Base-by-base conservation (phyloP, 2,329 filamentous ascomycete genomes). In the Huntiella abstrusa region DNA sequence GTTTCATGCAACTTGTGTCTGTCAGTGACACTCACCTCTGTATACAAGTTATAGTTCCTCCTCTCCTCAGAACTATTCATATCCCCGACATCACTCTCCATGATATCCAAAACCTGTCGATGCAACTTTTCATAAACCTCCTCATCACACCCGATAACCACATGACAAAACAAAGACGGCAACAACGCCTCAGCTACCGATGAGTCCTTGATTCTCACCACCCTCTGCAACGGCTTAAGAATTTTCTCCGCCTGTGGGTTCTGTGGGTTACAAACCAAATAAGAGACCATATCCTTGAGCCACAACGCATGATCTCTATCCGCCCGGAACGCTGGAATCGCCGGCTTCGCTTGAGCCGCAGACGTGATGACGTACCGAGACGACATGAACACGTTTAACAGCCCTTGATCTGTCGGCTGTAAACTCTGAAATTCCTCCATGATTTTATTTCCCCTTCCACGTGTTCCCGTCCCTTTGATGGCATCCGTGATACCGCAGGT, bases 101-200 rank as follows among this genome's bases (percentile, higher is more conserved):
- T 63, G 32, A 98, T 77, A 3, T 66, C 70, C 48, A 81, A 67
- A 19, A 98, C 62, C 60, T 98, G 92, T 8, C 65, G 61, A n/a
- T 37, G 47, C 15, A 49, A 38, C 34, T 33, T 28, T 3, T 41
- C 33, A 36, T 43, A 44, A 7, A 44, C 36, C 11, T 8, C 13
- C 12, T 17, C n/a, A 6, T 43, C 38, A 17, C 48, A 47, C 7
- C 81, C 82, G 8, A 93, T 68, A 15, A 95, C 73, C 28, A 88
- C 73, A 56, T 95, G 92, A 33, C 95, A 62, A 3, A 83, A 78
- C 12, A 87, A 70, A 57, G 91, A 96, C 1, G 91, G 92, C 12
- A 98, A 69, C 32, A 98, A 66, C 54, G 95, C 96, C 38, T 82
- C 82, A 0, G 87, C 76, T 32, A 94, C 87, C 0, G 82, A 80